Percentiles rank a stretch among this genome's conserved stretches.
These are phyloP conservation scores for sweet orange (Citrus sinensis) DNA, from an alignment of 345 rosid species.

Conservation along the genomic window DVS_A1.0 CM039169.1:30866001-30866500, in stretches of 20 bases:
- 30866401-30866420: constrained; percentile 4
- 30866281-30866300: not conserved
- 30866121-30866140: not conserved
- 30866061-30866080: not conserved
- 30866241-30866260: not conserved
- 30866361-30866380: not conserved
- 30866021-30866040: not conserved
- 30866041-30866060: not conserved
- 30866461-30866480: constrained; percentile 57
- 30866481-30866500: constrained; percentile 72
- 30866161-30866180: not conserved
- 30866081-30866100: not conserved
- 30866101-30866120: not conserved
- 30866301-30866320: not conserved
- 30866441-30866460: constrained; percentile 9
- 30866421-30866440: constrained; percentile 3
- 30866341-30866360: not conserved
- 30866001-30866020: not conserved
- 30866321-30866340: not conserved
- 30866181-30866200: not conserved
- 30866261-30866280: not conserved
- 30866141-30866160: not conserved
- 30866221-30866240: not conserved
- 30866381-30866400: not conserved
- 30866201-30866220: not conserved